These are phyloP conservation scores for Aspergillus cejpii DNA, from an alignment of 2,329 filamentous ascomycete genomes.

Conservation along the genomic window DNA sequence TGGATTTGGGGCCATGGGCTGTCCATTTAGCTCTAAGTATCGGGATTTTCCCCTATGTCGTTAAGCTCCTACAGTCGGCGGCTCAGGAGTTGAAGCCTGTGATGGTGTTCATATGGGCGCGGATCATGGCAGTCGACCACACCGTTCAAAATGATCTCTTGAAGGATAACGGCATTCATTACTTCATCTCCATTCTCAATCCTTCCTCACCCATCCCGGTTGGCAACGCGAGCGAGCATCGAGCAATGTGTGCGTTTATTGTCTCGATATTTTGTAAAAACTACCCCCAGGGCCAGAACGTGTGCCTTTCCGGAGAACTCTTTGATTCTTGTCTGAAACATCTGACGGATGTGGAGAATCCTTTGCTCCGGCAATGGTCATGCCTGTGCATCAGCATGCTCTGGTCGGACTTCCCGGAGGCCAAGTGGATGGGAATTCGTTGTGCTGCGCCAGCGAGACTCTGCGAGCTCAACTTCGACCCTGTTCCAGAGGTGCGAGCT, in stretches of 20 bases:
- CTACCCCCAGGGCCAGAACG: conserved; percentile 83
- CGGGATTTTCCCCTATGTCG: conserved; percentile 97
- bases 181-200: conserved; percentile 89
- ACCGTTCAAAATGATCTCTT: conserved; percentile 88
- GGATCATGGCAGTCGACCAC: conserved; percentile 89
- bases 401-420: conserved; percentile 84
- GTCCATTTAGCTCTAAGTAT: conserved; percentile 97
- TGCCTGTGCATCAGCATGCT: conserved; percentile 92
- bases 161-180: conserved; percentile 95
- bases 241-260: conserved; percentile 98
- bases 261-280: conserved; percentile 94
- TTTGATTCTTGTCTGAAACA: conserved; percentile 82
- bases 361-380: conserved; percentile 86
- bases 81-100: conserved; percentile 92
- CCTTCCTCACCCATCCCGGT: conserved; percentile 77
- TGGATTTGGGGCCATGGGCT: conserved; percentile 94
- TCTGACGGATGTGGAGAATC: conserved; percentile 77
- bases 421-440: conserved; percentile 91
- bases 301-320: conserved; percentile 83
- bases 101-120: conserved; percentile 99
- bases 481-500: conserved; percentile 84
- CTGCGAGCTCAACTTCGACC: conserved; percentile 72
- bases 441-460: conserved; percentile 78
- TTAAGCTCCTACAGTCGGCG: conserved; percentile 92
- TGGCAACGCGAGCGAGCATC: conserved; percentile 84